Base-by-base conservation (phyloP, 495 filamentous ascomycete species). In the Zalerion maritima region DNA sequence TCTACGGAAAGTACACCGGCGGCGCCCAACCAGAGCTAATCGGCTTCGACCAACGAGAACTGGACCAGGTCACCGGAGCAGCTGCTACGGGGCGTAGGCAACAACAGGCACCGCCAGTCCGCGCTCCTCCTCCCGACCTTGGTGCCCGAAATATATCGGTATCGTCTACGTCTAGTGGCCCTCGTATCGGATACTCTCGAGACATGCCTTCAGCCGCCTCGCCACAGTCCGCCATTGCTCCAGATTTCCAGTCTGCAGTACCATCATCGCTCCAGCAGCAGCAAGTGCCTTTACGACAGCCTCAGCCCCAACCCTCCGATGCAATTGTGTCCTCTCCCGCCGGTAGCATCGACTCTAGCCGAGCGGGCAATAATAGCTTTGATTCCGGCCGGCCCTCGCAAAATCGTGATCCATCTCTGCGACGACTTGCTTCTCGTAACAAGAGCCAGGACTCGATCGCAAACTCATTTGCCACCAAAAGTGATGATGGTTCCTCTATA, bases 1-100 rank as follows among this genome's bases (percentile, higher is more conserved):
- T 97, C 21, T 97, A 78, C 49, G 76, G 70, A 34, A 96, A 94
- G 47, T 97, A 94, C 46, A 96, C 91, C 7, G 79, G 81, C 15
- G 89, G 91, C 6, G 79, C 72, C 35, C 53, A 76, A 14, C 89
- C 89, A 13, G 67, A 72, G 20, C 57, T 97, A 11, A 63, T 71
- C 24, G 87, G 86, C 5, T 96, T 96, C 49, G 78, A 79, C 41
- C 62, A 75, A 19, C 71, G 66, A 22, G 84, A 94, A 52, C 64
- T 73, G 17, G 82, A 87, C 35, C 57, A 69, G 22, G 62, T 93
- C 21, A 42, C 73, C 24, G 78, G 70, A 11, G 49, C 55, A 18
- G 46, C 53, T 7, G 57, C 47, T 6, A 41, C 49, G 17, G 24
- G 31, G 11, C 18, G 29, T 24, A 42, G 38, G 6, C 34, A 38